Conservation (phyloP, 1,139 yeast genomes). For the Scheffersomyces segobiensis region DNA sequence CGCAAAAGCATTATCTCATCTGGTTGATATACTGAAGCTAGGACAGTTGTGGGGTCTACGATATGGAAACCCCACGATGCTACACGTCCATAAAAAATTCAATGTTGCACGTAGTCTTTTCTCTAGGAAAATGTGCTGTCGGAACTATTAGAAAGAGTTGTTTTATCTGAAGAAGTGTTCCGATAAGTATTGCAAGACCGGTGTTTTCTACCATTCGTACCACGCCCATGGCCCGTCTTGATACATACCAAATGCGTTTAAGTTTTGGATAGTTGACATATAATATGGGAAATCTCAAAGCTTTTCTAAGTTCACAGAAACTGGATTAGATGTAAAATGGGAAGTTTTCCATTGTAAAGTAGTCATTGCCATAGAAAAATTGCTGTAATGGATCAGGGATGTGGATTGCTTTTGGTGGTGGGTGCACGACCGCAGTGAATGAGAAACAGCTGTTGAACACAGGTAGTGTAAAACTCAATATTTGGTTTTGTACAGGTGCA, state of each 20-base stretch:
- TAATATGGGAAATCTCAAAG: slow-evolving; percentile 16
- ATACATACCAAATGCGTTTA: slow-evolving; percentile 83
- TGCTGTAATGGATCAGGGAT: neutral
- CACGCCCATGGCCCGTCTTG: neutral
- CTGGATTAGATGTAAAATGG: neutral
- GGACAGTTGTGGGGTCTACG: too few relatives aligned
- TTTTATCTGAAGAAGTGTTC: neutral
- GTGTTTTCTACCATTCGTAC: neutral
- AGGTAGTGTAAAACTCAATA: neutral
- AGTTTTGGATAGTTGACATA: slow-evolving; percentile 94
- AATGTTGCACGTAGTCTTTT: too few relatives aligned
- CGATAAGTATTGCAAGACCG: neutral
- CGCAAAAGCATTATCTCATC: neutral
- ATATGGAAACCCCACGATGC: too few relatives aligned
- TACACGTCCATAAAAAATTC: too few relatives aligned
- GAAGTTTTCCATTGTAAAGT: neutral
- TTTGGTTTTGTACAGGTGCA: neutral
- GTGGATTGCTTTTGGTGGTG: neutral
- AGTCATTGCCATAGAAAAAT: neutral
- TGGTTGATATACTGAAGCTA: too few relatives aligned
- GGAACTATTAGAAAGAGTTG: too few relatives aligned
- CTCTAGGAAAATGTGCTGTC: too few relatives aligned
- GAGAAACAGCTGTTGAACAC: too few relatives aligned
- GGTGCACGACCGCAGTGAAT: neutral
- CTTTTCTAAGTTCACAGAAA: neutral